phyloP scores from a whole-genome alignment of 2,329 filamentous ascomycete genomes.

The Hypoxylon sp. region DNA sequence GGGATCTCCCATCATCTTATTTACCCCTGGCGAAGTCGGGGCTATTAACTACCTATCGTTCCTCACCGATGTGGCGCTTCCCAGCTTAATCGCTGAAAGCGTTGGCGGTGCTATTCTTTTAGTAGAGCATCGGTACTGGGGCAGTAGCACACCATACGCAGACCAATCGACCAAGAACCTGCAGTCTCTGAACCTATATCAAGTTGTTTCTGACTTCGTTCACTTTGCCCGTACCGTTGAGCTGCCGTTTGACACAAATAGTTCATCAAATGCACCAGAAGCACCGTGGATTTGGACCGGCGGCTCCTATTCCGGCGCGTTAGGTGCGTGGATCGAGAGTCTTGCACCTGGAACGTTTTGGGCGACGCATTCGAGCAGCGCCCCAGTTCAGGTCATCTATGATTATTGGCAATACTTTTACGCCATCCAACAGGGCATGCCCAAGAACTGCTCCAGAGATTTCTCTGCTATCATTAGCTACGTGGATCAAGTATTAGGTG shows the following conservation, averaged over 20 bases:
- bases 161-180: slow-evolving; percentile 67
- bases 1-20: too few species aligned
- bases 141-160: slow-evolving; percentile 67
- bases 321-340: slow-evolving; percentile 69
- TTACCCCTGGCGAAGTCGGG: too few species aligned
- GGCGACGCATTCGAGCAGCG: slow-evolving; percentile 71
- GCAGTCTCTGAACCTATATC: slow-evolving; percentile 67
- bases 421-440: slow-evolving; percentile 70
- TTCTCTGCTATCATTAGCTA: slow-evolving; percentile 66
- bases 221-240: slow-evolving; percentile 67
- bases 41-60: too few species aligned
- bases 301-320: slow-evolving; percentile 70
- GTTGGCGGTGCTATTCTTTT: slow-evolving; percentile 68
- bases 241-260: slow-evolving; percentile 67
- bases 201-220: slow-evolving; percentile 67
- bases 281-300: slow-evolving; percentile 71
- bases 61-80: too few species aligned
- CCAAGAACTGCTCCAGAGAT: slow-evolving; percentile 70
- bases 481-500: slow-evolving; percentile 63
- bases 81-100: neutral
- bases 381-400: slow-evolving; percentile 68
- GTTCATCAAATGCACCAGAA: slow-evolving; percentile 63
- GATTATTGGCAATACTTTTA: slow-evolving; percentile 73
- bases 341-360: slow-evolving; percentile 69
- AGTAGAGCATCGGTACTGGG: slow-evolving; percentile 73